These are phyloP conservation scores for Metroxylon sagu DNA, from an alignment of 176 grass and related monocot species.

Conservation along the genomic window DNA sequence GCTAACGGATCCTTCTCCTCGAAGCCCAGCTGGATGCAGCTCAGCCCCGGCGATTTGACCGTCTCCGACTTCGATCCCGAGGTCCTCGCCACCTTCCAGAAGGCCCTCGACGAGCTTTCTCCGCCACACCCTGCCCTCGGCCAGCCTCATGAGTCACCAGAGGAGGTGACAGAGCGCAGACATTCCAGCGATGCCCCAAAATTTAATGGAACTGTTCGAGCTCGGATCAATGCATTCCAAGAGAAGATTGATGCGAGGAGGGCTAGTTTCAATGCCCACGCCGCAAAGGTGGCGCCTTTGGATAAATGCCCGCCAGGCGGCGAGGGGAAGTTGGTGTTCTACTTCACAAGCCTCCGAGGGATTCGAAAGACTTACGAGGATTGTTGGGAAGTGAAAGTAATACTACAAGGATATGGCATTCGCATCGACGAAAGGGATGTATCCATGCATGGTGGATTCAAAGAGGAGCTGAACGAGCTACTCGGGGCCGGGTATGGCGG, in stretches of 20 bases:
- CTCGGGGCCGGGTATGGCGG: conserved; percentile 10
- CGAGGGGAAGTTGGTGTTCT: conserved; percentile 50
- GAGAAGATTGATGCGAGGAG: conserved; percentile 33
- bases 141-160: conserved; percentile 1
- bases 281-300: conserved; percentile 10
- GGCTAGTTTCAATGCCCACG: conserved; percentile 9
- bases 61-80: conserved; percentile 39
- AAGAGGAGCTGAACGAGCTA: conserved; percentile 49
- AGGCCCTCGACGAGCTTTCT: conserved; percentile 31
- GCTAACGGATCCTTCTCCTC: not conserved
- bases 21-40: conserved; percentile 37
- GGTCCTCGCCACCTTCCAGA: conserved; percentile 43
- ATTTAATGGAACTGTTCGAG: not conserved
- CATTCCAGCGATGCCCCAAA: not conserved
- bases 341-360: conserved; percentile 72
- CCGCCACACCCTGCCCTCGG: conserved; percentile 3
- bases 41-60: conserved; percentile 16
- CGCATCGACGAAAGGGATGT: conserved; percentile 71
- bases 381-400: conserved; percentile 47
- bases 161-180: too few species aligned
- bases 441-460: conserved; percentile 66
- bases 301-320: conserved; percentile 23
- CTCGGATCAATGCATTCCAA: conserved; percentile 14
- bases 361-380: conserved; percentile 71
- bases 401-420: conserved; percentile 59